Conservation (phyloP, 2,329 filamentous ascomycete genomes). For the Microcera coccophila region DNA sequence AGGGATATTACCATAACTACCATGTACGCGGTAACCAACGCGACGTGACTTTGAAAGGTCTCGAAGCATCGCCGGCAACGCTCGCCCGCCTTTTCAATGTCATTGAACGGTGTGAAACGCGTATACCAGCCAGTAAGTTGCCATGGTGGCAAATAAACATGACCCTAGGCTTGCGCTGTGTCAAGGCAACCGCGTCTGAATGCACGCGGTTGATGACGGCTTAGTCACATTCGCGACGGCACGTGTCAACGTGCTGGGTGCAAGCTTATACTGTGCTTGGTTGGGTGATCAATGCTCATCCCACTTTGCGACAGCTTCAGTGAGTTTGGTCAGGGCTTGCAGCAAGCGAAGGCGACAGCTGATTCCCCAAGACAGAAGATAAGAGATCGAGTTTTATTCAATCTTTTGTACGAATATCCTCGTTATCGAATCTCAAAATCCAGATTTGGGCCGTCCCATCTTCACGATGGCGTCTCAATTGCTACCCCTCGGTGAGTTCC, state of each 20-base stretch:
- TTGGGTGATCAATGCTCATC: no score
- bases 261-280: slow-evolving; percentile 16
- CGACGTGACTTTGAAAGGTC: slow-evolving; percentile 16
- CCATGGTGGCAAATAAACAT: slow-evolving; percentile 26
- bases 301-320: slow-evolving; percentile 26
- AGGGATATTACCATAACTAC: not conserved
- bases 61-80: slow-evolving; percentile 30
- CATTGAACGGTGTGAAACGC: slow-evolving; percentile 18
- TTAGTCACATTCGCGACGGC: slow-evolving; percentile 37
- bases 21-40: slow-evolving; percentile 10
- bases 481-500: slow-evolving; percentile 60
- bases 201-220: slow-evolving; percentile 17
- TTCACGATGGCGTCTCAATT: slow-evolving; percentile 66
- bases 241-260: slow-evolving; percentile 31
- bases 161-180: slow-evolving; percentile 14
- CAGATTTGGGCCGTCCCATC: no score
- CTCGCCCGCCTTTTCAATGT: slow-evolving; percentile 13
- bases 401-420: no score
- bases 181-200: slow-evolving; percentile 34
- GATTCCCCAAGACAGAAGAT: no score
- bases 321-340: slow-evolving; percentile 7
- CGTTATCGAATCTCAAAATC: no score
- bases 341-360: no score
- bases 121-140: slow-evolving; percentile 15
- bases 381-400: no score